These are phyloP conservation scores for Trapa bicornis DNA, from an alignment of 345 rosid species.

Conservation along the genomic window DNA sequence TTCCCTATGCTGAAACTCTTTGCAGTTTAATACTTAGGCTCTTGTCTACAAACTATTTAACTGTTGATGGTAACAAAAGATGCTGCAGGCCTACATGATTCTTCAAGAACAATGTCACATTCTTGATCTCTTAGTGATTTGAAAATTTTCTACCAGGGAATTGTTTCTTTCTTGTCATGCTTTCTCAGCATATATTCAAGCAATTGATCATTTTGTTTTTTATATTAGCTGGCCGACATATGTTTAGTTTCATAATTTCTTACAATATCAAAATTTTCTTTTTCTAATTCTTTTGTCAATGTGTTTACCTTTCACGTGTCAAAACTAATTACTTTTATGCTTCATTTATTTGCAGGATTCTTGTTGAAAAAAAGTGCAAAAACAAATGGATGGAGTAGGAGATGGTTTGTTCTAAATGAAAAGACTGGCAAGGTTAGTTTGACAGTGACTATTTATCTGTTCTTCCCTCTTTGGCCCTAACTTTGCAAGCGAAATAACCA, in stretches of 20 bases:
- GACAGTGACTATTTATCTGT: not conserved
- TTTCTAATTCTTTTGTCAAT: not conserved
- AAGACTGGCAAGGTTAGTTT: slow-evolving; percentile 77
- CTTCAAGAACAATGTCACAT: not conserved
- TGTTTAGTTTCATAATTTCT: not conserved
- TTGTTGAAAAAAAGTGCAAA: slow-evolving; percentile 88
- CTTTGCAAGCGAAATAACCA: not conserved
- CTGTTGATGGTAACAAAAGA: not conserved
- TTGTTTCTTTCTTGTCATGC: not conserved
- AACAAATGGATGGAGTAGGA: slow-evolving; percentile 80
- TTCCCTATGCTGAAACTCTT: not conserved
- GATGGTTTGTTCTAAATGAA: slow-evolving; percentile 96
- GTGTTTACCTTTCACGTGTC: no score
- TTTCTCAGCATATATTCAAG: not conserved
- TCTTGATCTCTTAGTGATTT: not conserved
- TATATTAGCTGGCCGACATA: not conserved
- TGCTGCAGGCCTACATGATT: not conserved
- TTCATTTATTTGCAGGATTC: slow-evolving; percentile 45
- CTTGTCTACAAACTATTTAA: not conserved
- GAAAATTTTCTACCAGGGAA: not conserved
- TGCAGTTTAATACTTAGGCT: not conserved
- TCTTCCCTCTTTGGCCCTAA: not conserved
- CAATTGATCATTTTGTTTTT: not conserved
- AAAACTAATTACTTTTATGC: no score
- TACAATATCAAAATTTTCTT: not conserved